These are phyloP conservation scores for Lachnellula subtilissima DNA, from an alignment of 2,329 filamentous ascomycete genomes.

Conservation along the genomic window DNA sequence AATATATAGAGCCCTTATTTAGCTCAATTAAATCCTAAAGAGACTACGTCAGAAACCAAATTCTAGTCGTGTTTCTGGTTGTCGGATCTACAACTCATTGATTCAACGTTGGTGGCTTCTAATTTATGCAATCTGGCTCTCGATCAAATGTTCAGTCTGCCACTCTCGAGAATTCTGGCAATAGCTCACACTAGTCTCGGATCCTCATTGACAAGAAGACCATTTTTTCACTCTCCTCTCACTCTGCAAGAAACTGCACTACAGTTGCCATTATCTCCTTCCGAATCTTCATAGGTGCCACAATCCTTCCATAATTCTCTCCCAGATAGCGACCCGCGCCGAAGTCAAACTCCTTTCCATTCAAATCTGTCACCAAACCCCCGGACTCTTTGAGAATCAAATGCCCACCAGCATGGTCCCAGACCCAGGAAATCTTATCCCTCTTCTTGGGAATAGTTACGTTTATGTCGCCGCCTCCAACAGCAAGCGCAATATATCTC, in stretches of 20 bases:
- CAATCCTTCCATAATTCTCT: constrained; percentile 38
- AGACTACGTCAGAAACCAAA: too few species aligned
- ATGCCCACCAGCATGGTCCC: constrained; percentile 52
- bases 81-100: too few species aligned
- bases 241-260: background rate
- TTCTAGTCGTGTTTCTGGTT: too few species aligned
- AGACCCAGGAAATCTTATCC: constrained; percentile 33
- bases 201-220: too few species aligned
- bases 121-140: too few species aligned
- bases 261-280: constrained; percentile 5
- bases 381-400: constrained; percentile 47
- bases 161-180: too few species aligned
- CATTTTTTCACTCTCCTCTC: background rate
- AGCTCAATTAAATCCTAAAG: too few species aligned
- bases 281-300: constrained; percentile 36
- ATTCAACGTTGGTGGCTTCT: too few species aligned
- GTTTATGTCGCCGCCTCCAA: constrained; percentile 45
- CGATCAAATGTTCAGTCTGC: too few species aligned
- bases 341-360: constrained; percentile 46
- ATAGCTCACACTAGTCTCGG: too few species aligned
- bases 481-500: constrained; percentile 47
- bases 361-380: constrained; percentile 45
- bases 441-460: constrained; percentile 41
- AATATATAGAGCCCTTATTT: too few species aligned
- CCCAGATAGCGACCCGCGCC: constrained; percentile 36